Conservation (phyloP, 139 green algal species). For the Chlorella vulgaris region DNA sequence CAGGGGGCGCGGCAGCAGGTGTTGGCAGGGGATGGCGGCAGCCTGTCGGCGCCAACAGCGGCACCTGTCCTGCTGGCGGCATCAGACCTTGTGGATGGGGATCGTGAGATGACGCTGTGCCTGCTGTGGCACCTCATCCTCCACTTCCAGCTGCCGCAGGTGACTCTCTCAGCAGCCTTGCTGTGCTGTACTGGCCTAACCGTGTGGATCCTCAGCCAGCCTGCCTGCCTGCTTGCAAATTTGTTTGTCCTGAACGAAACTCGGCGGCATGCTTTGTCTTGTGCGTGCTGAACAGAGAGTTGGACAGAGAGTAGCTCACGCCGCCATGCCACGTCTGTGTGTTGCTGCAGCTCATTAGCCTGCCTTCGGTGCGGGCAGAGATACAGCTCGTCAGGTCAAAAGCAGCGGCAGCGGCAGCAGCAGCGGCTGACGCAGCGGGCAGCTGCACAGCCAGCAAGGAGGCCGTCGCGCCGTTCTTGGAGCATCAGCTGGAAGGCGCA, state of each 20-base stretch:
- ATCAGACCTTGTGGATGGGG: slow-evolving; percentile 67
- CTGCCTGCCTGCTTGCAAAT: not conserved
- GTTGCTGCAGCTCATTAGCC: slow-evolving; percentile 32
- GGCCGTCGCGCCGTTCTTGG: not conserved
- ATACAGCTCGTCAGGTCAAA: slow-evolving; percentile 48
- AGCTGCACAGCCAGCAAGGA: not conserved
- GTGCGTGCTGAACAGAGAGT: too few species aligned
- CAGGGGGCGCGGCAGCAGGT: not conserved
- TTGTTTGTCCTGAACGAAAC: too few species aligned
- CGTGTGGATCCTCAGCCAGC: not conserved
- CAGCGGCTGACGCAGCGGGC: too few species aligned
- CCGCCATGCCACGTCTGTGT: too few species aligned
- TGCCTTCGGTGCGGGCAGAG: slow-evolving; percentile 5
- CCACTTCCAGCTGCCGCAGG: slow-evolving; percentile 52
- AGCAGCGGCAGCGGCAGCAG: not conserved
- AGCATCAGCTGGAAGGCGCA: not conserved
- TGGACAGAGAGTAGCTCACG: too few species aligned
- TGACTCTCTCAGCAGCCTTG: not conserved
- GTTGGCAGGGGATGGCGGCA: not conserved
- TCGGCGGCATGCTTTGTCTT: too few species aligned
- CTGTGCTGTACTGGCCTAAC: not conserved
- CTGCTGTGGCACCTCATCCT: slow-evolving; percentile 67
- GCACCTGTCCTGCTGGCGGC: slow-evolving; percentile 7
- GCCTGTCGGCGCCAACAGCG: not conserved
- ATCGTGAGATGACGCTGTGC: slow-evolving; percentile 61